Conservation (phyloP, 192 early-diverging fungal genomes). For the Anaeromyces robustus region DNA sequence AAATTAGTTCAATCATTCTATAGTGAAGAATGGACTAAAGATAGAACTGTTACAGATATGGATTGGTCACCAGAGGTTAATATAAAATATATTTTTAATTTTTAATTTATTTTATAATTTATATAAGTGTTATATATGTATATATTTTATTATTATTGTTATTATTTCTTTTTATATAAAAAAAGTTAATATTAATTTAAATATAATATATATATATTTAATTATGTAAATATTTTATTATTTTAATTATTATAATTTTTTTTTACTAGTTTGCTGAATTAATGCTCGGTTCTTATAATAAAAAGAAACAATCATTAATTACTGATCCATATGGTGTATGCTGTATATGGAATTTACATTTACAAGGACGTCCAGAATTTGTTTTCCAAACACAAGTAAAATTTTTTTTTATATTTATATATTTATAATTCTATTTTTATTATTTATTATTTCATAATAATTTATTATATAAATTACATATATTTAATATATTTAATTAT, state of each 20-base stretch:
- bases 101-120: neutral
- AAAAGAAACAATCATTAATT: constrained; percentile 54
- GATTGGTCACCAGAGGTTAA: constrained; percentile 67
- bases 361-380: constrained; percentile 82
- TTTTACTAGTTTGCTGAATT: constrained; percentile 62
- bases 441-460: too few species aligned
- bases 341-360: constrained; percentile 81
- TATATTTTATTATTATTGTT: too few species aligned
- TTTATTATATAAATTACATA: too few species aligned
- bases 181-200: neutral
- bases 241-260: neutral
- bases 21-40: constrained; percentile 70
- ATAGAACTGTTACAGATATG: constrained; percentile 81
- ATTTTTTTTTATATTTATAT: too few species aligned
- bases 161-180: too few species aligned
- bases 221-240: neutral
- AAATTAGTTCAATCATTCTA: constrained; percentile 55
- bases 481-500: too few species aligned
- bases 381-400: constrained; percentile 72
- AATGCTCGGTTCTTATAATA: constrained; percentile 79
- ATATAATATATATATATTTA: neutral
- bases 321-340: constrained; percentile 92
- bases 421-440: too few species aligned
- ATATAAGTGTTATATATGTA: too few species aligned
- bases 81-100: neutral